Percentiles rank a stretch among this genome's conserved stretches.
These are phyloP conservation scores for Stagonosporopsis chrysanthemi DNA, from an alignment of 2,329 filamentous ascomycete genomes.

Conservation along the genomic window DNA sequence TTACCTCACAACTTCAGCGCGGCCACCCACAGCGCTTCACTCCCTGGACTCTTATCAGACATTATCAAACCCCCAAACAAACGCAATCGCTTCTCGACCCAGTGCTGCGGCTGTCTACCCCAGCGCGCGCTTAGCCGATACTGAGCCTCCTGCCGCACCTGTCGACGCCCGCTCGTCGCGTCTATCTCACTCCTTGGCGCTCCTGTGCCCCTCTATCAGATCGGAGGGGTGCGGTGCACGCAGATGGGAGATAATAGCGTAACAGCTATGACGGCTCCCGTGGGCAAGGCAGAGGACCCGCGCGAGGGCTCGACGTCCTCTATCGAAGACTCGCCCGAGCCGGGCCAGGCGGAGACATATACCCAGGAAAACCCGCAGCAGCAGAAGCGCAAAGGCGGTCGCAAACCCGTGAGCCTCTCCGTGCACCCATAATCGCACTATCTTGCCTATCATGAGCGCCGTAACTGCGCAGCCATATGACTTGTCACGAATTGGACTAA, in stretches of 20 bases:
- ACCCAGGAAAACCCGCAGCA: constrained; percentile 55
- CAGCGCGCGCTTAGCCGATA: constrained; percentile 49
- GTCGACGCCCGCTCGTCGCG: constrained; percentile 37
- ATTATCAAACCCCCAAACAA: constrained; percentile 52
- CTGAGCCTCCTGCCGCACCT: constrained; percentile 38
- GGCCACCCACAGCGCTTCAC: constrained; percentile 45
- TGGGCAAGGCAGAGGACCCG: constrained; percentile 55
- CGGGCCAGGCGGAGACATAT: constrained; percentile 51
- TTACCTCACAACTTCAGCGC: constrained; percentile 56
- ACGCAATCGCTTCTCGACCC: constrained; percentile 43
- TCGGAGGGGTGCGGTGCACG: constrained; percentile 54
- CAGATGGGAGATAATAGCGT: constrained; percentile 60
- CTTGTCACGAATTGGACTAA: constrained; percentile 51
- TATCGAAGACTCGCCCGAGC: constrained; percentile 58
- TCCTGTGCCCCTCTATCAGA: constrained; percentile 47
- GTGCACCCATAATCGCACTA: constrained; percentile 20
- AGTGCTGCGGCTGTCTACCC: constrained; percentile 43
- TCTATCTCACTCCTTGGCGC: constrained; percentile 46
- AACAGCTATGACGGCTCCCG: constrained; percentile 54
- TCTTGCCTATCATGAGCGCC: constrained; percentile 34
- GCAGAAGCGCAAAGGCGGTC: constrained; percentile 95
- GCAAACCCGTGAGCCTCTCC: constrained; percentile 81
- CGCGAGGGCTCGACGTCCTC: constrained; percentile 58
- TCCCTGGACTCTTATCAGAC: constrained; percentile 51
- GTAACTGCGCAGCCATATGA: constrained; percentile 31